phyloP scores from a whole-genome alignment of 352 stramenopile species.

The Globisporangium rhizosaccharum region DNA sequence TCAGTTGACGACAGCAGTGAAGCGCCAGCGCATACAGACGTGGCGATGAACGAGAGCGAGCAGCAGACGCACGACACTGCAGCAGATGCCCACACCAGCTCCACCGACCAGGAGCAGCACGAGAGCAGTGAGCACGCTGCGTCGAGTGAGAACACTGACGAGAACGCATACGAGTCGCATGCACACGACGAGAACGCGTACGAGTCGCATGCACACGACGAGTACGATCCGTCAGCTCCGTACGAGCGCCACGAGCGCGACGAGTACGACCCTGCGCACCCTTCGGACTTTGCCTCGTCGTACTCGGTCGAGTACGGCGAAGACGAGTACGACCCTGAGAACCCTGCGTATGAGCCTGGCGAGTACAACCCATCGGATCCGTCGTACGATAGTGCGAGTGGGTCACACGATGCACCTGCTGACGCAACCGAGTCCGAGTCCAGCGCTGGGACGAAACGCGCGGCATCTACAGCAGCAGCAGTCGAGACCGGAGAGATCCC shows the following conservation, averaged over 20 bases:
- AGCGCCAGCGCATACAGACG: not conserved
- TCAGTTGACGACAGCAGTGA: not conserved
- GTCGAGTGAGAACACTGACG: constrained; percentile 9
- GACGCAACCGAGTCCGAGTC: not conserved
- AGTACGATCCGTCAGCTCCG: constrained; percentile 21
- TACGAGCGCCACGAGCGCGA: constrained; percentile 11
- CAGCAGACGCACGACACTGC: not conserved
- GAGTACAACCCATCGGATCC: constrained; percentile 8
- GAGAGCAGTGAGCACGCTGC: constrained; percentile 23
- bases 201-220: constrained; percentile 25
- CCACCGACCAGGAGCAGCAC: constrained; percentile 3
- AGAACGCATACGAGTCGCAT: constrained; percentile 24
- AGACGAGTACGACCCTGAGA: constrained; percentile 38
- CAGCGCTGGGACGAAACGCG: not conserved
- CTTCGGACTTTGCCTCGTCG: not conserved
- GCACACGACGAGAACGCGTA: constrained; percentile 28
- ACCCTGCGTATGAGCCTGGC: constrained; percentile 20
- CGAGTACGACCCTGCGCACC: constrained; percentile 24
- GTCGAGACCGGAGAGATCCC: not conserved
- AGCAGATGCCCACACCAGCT: not conserved
- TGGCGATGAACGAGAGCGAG: not conserved
- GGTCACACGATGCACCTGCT: not conserved
- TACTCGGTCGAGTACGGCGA: constrained; percentile 22
- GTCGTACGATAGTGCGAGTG: constrained; percentile 2
- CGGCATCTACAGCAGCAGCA: not conserved